Evolutionary conservation across 1,139 yeast species (phyloP), one percentile per base, ranked within the genome.

Genomic region (Kodamaea fungicola): DNA sequence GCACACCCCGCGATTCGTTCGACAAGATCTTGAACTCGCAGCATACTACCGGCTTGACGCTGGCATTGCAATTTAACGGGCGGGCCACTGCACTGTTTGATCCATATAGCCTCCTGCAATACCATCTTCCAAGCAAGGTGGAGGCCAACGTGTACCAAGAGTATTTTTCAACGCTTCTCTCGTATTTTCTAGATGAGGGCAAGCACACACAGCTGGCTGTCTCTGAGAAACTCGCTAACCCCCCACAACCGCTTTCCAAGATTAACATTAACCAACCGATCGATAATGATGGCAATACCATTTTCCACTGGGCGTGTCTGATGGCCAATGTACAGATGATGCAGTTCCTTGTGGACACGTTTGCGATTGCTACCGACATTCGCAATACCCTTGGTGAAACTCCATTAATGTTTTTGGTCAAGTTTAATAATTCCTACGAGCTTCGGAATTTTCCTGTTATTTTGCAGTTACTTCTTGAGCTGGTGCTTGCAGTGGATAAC

Each of bases 261-360:
- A 64, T 86, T 31, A 76, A 79, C 45, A 73, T 88, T 39, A 89
- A 86, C 51, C 86, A 88, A 29, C 81, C 96, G 2, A 87, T 94
- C 34, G 99, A 94, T 59, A 94, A 85, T 49, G 80, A 84, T 41
- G 97, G 97, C 0, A 94, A 92, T 54, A 83, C 96, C 0, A 89
- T 96, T 1, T 71, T 94, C 42, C 99, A 94, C 59, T 87, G 97
- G 95, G 95, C 97, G 1, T 83, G 97, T 24, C 88, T 97, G 0
- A 73, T 94, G 62, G 97, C 95, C 0, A 80, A 88, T 44, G 64
- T 82, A 4, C 68, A 80, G 2, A 70, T 90, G 41, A 92, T 89
- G 4, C 77, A 77, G 41, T 88, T 87, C 40, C 66, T 94, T 27
- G 74, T 90, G 6, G 51, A 52, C n/a, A 64, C 62, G n/a, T 68